Evolutionary conservation across 2,329 filamentous ascomycete genomes (phyloP), one percentile per base, ranked within the genome.

Genomic region (Orbilia javanica): DNA sequence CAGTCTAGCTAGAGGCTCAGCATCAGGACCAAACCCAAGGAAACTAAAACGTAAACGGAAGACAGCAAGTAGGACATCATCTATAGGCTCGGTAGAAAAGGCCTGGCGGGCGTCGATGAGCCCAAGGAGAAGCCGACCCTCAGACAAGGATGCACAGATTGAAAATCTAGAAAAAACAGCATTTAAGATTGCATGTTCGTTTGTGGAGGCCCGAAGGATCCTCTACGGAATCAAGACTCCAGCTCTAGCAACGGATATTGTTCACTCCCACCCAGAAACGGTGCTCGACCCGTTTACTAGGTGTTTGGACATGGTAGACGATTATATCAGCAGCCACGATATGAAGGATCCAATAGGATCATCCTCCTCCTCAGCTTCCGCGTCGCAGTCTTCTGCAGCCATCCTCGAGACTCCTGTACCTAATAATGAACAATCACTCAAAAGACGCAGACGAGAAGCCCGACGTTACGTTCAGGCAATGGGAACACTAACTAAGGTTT

Each of bases 291-390:
- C 84, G 90, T 25, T 87, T 89, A 34, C 85, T 86, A 31, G 86
- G 88, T 79, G 87, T 89, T 44, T 87, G 88, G 79, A 85, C 87
- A 18, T 85, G 86, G 34, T 87, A 88, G 82, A 86, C 89, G 71
- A 91, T 90, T 81, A 87, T 90, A 1, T 90, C 91, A 83, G 89
- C 88, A 50, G 85, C 88, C 42, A 90, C 89, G 27, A 88, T 87
- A 2, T 1, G 1, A 22, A 48, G 7, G 65, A 65, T 6, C 55
- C 18, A 13, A n/a, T 48, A 31, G 64, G n/a, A n/a, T n/a, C 65
- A 6, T 55, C 72, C 39, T 57, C 72, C 2, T 68, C 71, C 5
- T 60, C 55, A n/a, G 6, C 31, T 42, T 55, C 46, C 11, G 36
- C 27, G n/a, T 39, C n/a, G 4, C 53, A 36, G 13, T 57, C 72